Base-by-base conservation (phyloP, 768 basidiomycete genomes). In the Cystofilobasidium ferigula region DNA sequence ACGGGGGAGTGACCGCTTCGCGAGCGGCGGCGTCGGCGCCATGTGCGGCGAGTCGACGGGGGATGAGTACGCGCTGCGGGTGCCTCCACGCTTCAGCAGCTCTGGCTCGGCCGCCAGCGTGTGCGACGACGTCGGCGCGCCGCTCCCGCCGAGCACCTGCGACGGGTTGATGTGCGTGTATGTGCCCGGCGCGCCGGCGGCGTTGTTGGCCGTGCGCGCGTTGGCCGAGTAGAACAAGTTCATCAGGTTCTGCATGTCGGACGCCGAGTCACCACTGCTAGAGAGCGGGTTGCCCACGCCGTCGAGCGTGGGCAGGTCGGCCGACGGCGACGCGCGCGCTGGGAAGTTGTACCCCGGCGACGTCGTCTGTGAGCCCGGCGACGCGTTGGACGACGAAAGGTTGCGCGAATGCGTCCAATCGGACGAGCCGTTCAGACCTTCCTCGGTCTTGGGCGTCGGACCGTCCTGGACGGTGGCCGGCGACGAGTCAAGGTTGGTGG, bases 91-190 rank as follows among this genome's bases (percentile, higher is more conserved):
- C 26, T 8, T 20, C 20, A 34, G 26, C 48, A 8, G 10, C 3
- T 51, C 48, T 7, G 8, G n/a, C n/a, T 51, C 26, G 48, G n/a
- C n/a, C n/a, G 24, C 26, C 6, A 20, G 20, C 6, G 48, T 51
- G 6, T 14, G 24, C 35, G 8, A 20, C 35, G 40, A 38, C 18
- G 32, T 6, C 18, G 13, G 6, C 3, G 8, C 48, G 48, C 48
- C 28, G 57, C 36, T 40, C 26, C 40, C 48, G 26, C 73, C 76
- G 30, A 82, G 76, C 51, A 94, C 87, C 77, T 94, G 89, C n/a
- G 87, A 86, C 10, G 93, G 93, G 78, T 97, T 89, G 67, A 97
- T 87, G 61, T 76, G 76, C 0, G 76, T 77, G 71, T 72, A 77
- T 24, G 34, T 36, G 43, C 54, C 45, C 9, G 26, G 32, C 7